Evolutionary conservation across 2,329 filamentous ascomycete genomes (phyloP), one percentile per base, ranked within the genome.

Genomic region (Colletotrichum sp.): DNA sequence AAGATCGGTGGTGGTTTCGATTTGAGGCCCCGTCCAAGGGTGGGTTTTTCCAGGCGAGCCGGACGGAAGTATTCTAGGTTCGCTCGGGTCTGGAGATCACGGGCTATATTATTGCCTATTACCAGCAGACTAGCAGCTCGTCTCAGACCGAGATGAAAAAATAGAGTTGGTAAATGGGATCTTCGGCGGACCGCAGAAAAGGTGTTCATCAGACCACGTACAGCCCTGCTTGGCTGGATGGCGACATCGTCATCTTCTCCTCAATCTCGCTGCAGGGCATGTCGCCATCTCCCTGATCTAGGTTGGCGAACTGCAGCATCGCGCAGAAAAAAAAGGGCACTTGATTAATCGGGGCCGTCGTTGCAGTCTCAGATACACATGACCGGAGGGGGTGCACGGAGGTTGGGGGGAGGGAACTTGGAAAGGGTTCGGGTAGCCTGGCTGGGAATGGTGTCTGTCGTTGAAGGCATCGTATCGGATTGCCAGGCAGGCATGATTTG

Each of bases 211-310:
- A 67, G 74, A 63, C 71, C 52, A 67, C 74, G 65, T 64, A 71
- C 28, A 71, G 60, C 60, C 66, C 60, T 71, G 66, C 36, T 68
- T 67, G 57, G 59, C 39, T 66, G 36, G 52, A 76, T 76, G 66
- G 72, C 67, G 71, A 67, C 72, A 71, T 75, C 48, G 66, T 71
- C 66, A 76, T 70, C 71, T 61, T 48, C 39, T 52, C 30, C 61
- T 66, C 65, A 65, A 57, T 76, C 57, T 69, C 28, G 64, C 43
- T 68, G 73, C 59, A 73, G 48, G 55, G 32, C 59, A 75, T 52
- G 48, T 66, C 32, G 66, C 65, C 71, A 76, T 76, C 71, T 74
- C 26, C 65, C 64, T 71, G 28, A 69, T 76, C 59, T 75, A 16
- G 64, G 30, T 66, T n/a, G 66, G 66, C 61, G 48, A 70, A 65